phyloP scores from a whole-genome alignment of 1,284 basidiomycete species.

The Trichosporon coremiiforme region DNA sequence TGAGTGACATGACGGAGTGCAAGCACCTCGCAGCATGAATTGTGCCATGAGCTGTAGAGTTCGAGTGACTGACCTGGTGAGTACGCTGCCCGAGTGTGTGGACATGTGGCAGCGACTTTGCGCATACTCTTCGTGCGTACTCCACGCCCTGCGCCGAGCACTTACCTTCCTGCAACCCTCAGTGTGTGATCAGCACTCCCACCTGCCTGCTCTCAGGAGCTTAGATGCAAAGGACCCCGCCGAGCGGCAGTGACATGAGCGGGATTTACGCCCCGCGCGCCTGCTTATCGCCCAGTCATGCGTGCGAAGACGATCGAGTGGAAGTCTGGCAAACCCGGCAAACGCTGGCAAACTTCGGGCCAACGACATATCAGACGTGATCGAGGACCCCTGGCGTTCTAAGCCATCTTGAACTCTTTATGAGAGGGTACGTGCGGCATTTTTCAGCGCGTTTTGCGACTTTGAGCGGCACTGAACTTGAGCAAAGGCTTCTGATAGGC shows the following conservation, averaged over 20 bases:
- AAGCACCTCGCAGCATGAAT: background rate
- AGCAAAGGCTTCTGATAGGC: background rate
- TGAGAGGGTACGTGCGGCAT: background rate
- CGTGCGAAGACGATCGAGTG: background rate
- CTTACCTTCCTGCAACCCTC: too few relatives aligned
- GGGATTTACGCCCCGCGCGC: background rate
- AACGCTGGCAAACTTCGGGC: background rate
- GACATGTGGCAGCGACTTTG: background rate
- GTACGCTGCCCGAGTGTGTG: background rate
- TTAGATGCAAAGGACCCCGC: too few relatives aligned
- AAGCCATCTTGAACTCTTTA: background rate
- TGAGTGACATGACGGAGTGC: too few relatives aligned
- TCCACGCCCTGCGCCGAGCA: too few relatives aligned
- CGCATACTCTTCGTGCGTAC: too few relatives aligned
- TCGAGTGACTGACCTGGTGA: slow-evolving; percentile 7
- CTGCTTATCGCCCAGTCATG: background rate
- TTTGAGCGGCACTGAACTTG: background rate
- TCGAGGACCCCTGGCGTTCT: background rate
- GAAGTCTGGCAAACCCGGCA: background rate
- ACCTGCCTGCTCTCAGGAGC: too few relatives aligned
- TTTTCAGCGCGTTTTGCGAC: background rate
- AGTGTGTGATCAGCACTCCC: too few relatives aligned
- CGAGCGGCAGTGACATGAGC: too few relatives aligned
- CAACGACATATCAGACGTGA: background rate
- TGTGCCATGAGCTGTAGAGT: slow-evolving; percentile 5